Conservation (phyloP, 164 flowering plant species). For the Annona cherimola region DNA sequence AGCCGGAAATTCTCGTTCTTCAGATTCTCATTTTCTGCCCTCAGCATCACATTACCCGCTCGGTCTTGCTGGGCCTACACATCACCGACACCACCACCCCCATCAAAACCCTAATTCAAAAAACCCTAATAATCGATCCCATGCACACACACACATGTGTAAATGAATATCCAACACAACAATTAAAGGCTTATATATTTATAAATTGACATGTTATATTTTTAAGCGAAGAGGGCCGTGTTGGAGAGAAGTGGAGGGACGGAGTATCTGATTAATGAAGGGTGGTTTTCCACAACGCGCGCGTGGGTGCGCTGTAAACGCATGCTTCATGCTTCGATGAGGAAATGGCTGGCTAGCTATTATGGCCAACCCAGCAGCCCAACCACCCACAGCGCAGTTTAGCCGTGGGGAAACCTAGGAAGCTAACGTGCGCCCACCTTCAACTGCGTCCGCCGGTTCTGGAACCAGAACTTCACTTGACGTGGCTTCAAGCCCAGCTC, state of each 20-base stretch:
- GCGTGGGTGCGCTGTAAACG: neutral
- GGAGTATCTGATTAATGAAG: neutral
- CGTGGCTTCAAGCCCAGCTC: constrained; percentile 87
- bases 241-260: no score
- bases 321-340: neutral
- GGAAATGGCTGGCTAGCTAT: neutral
- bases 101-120: no score
- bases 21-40: constrained; percentile 68
- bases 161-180: no score
- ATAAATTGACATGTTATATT: no score
- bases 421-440: constrained; percentile 47
- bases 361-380: neutral
- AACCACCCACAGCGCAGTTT: neutral
- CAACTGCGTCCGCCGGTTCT: constrained; percentile 89
- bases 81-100: no score
- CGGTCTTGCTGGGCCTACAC: constrained; percentile 83
- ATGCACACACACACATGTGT: no score
- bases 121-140: no score
- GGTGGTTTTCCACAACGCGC: neutral
- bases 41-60: constrained; percentile 59
- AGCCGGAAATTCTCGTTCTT: constrained; percentile 74
- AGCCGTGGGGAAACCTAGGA: neutral
- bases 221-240: no score
- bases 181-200: no score
- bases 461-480: constrained; percentile 98